Evolutionary conservation across 1,284 basidiomycete species (phyloP).

Genomic region (Cutaneotrichosporon cutaneum): DNA sequence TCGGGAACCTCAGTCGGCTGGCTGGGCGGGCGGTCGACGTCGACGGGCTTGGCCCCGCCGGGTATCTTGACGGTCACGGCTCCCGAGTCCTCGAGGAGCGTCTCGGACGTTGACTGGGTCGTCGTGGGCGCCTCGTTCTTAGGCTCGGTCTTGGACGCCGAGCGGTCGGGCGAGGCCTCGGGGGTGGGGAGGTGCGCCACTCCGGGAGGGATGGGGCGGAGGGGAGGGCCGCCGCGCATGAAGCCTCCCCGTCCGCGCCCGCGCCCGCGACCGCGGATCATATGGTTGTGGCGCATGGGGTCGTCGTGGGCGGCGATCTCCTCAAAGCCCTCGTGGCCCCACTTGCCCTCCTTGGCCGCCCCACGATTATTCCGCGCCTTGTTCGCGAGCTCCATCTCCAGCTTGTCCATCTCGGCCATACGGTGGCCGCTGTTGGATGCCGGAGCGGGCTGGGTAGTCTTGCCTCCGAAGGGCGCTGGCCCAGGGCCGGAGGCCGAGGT

Average conservation of each 20-base stretch:
- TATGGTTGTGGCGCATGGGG: slow-evolving; percentile 17
- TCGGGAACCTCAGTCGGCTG: slow-evolving; percentile 11
- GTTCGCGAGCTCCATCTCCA: slow-evolving; percentile 28
- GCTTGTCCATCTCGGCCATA: slow-evolving; percentile 38
- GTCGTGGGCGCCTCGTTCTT: slow-evolving; percentile 16
- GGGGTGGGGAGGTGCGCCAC: slow-evolving; percentile 22
- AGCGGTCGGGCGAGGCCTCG: slow-evolving; percentile 24
- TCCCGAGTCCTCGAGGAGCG: slow-evolving; percentile 30
- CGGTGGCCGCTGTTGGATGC: slow-evolving; percentile 6
- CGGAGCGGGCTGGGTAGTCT: not conserved
- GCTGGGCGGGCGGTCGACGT: slow-evolving; percentile 17
- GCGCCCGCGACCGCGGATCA: slow-evolving; percentile 20
- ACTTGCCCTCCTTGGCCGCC: slow-evolving; percentile 22
- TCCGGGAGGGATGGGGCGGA: slow-evolving; percentile 8
- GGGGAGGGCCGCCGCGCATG: slow-evolving; percentile 8
- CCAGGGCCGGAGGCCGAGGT: not conserved
- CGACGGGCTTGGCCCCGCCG: slow-evolving; percentile 18
- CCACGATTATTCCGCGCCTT: not conserved
- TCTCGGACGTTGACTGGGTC: slow-evolving; percentile 30
- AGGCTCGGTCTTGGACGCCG: not conserved
- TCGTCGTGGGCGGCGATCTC: slow-evolving; percentile 24
- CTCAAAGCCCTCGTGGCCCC: slow-evolving; percentile 48
- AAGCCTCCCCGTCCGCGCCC: slow-evolving; percentile 12
- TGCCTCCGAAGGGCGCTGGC: not conserved
- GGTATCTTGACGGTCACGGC: slow-evolving; percentile 40